Conservation (phyloP, 495 filamentous ascomycete species). For the Penicillium roqueforti region DNA sequence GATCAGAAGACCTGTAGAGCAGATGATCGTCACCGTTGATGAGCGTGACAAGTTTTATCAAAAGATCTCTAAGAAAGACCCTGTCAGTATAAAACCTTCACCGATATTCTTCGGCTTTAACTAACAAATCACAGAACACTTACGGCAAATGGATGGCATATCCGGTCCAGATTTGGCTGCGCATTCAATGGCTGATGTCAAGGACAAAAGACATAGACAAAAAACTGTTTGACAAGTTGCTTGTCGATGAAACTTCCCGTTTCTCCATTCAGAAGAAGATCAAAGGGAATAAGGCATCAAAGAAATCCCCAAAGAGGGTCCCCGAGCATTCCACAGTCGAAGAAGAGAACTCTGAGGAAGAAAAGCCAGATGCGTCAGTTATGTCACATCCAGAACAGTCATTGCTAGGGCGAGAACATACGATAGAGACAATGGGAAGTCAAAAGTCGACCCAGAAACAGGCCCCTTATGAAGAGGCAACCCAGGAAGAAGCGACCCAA, state of each 20-base stretch:
- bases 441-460: not conserved
- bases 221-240: not conserved
- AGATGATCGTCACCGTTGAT: constrained; percentile 4
- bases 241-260: not conserved
- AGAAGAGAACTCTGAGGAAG: not conserved
- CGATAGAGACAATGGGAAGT: not conserved
- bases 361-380: not conserved
- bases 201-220: not conserved
- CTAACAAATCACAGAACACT: constrained; percentile 1
- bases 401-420: not conserved
- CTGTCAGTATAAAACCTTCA: not conserved
- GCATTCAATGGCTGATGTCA: not conserved
- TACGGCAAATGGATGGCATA: constrained; percentile 8
- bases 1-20: not conserved
- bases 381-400: not conserved
- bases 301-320: not conserved
- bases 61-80: not conserved
- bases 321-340: not conserved
- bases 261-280: not conserved
- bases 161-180: constrained; percentile 14
- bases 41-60: not conserved
- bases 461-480: not conserved
- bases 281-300: not conserved
- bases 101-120: not conserved
- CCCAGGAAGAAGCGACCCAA: not conserved